Conservation (phyloP, 2,329 filamentous ascomycete genomes). For the Curvularia eragrostidis region DNA sequence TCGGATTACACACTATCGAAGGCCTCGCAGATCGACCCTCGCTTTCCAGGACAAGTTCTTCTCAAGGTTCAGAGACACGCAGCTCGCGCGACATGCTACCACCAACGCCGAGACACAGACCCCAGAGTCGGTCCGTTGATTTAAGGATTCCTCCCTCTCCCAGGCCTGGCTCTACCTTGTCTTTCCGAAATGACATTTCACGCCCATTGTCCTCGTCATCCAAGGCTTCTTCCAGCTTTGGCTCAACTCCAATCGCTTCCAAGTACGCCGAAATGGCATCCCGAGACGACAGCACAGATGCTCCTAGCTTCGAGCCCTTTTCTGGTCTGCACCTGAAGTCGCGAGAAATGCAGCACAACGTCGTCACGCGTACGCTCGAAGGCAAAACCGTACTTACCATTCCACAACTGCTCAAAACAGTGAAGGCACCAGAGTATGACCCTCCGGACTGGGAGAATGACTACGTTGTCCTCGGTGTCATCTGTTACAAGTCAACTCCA, state of each 20-base stretch:
- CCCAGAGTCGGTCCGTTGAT: constrained; percentile 29
- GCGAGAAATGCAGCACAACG: constrained; percentile 80
- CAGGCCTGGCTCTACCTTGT: constrained; percentile 33
- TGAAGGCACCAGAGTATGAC: constrained; percentile 83
- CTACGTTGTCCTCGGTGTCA: constrained; percentile 85
- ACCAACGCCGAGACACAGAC: constrained; percentile 15
- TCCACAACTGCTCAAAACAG: constrained; percentile 78
- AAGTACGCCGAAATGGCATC: constrained; percentile 43
- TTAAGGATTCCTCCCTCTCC: constrained; percentile 22
- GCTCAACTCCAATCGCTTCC: constrained; percentile 27
- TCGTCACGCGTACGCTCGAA: constrained; percentile 77
- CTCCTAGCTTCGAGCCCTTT: constrained; percentile 72
- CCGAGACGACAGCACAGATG: constrained; percentile 59
- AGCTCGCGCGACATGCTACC: constrained; percentile 30
- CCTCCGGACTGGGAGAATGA: constrained; percentile 84
- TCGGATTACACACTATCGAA: constrained; percentile 45
- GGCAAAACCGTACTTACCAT: constrained; percentile 79
- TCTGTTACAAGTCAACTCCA: constrained; percentile 87
- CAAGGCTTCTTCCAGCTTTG: constrained; percentile 33
- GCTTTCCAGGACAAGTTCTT: constrained; percentile 37
- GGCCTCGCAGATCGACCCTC: constrained; percentile 32
- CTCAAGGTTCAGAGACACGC: constrained; percentile 33
- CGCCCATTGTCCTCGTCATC: constrained; percentile 32
- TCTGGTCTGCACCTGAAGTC: constrained; percentile 84
- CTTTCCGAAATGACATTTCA: constrained; percentile 27